Conservation (phyloP, 2,329 filamentous ascomycete species). For the Elsinoe australis region DNA sequence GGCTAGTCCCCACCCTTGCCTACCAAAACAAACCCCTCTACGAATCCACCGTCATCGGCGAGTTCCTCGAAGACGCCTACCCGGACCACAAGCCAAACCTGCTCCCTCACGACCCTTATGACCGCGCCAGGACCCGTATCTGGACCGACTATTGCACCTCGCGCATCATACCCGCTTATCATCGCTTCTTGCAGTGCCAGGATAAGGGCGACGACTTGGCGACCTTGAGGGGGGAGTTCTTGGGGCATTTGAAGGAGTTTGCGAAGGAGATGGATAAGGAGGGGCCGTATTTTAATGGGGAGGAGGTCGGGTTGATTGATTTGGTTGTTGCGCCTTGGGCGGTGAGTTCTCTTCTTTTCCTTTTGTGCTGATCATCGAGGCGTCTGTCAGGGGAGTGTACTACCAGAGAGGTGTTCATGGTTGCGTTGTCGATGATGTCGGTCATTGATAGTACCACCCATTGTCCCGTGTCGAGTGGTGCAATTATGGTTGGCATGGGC, state of each 20-base stretch:
- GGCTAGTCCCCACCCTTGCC: constrained; percentile 64
- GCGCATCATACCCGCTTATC: constrained; percentile 61
- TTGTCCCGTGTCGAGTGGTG: too few relatives aligned
- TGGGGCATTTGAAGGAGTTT: constrained; percentile 53
- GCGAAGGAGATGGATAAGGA: constrained; percentile 52
- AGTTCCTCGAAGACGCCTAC: constrained; percentile 69
- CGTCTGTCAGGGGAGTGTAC: constrained; percentile 28
- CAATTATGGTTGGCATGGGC: too few relatives aligned
- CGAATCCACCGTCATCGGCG: constrained; percentile 64
- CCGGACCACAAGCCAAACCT: constrained; percentile 44
- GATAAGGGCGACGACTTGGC: constrained; percentile 36
- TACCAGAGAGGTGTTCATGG: constrained; percentile 28
- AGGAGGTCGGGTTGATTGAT: constrained; percentile 59
- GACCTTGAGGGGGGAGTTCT: constrained; percentile 51
- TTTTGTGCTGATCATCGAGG: background rate
- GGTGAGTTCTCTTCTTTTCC: constrained; percentile 29
- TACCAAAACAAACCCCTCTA: constrained; percentile 55
- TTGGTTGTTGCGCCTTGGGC: constrained; percentile 67
- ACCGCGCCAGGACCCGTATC: constrained; percentile 56
- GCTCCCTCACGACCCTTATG: constrained; percentile 55
- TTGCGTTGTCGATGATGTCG: too few relatives aligned
- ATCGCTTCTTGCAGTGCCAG: constrained; percentile 51
- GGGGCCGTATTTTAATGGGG: constrained; percentile 62
- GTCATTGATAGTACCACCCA: too few relatives aligned
- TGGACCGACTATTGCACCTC: constrained; percentile 67